Percentiles rank a stretch among this genome's conserved stretches.
Evolutionary conservation across 2,329 filamentous ascomycete species (phyloP).

Genomic region (Aspergillus sp.): DNA sequence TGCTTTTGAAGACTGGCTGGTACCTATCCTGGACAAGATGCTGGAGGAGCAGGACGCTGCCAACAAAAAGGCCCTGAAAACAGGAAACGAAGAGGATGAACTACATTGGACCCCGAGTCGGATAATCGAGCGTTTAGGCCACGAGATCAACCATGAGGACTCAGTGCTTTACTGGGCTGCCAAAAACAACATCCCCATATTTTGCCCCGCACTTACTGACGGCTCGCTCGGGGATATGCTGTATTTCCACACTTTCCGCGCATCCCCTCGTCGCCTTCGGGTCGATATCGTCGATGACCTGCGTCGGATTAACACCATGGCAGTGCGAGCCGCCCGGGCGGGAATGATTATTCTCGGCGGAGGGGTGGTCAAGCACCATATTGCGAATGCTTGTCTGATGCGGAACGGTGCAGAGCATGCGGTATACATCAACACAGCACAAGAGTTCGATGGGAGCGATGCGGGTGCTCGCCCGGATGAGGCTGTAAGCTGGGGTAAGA

Average conservation of each 20-base stretch:
- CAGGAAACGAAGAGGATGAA: slow-evolving; percentile 57
- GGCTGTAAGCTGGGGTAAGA: slow-evolving; percentile 98
- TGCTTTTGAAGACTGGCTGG: slow-evolving; percentile 94
- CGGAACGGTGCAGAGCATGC: slow-evolving; percentile 95
- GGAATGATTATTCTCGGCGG: slow-evolving; percentile 96
- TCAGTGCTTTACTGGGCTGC: slow-evolving; percentile 97
- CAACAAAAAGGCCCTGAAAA: slow-evolving; percentile 53
- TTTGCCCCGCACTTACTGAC: slow-evolving; percentile 94
- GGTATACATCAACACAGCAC: slow-evolving; percentile 95
- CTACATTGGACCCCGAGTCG: slow-evolving; percentile 93
- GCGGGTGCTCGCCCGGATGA: slow-evolving; percentile 93
- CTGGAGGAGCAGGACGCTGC: slow-evolving; percentile 86
- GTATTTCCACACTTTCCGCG: slow-evolving; percentile 95
- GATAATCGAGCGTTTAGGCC: slow-evolving; percentile 83
- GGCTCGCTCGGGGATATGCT: slow-evolving; percentile 96
- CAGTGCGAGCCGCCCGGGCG: slow-evolving; percentile 79
- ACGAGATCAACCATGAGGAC: slow-evolving; percentile 88
- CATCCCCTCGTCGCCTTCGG: slow-evolving; percentile 75
- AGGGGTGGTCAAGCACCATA: slow-evolving; percentile 96
- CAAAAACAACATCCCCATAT: slow-evolving; percentile 94
- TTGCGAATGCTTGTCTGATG: slow-evolving; percentile 97
- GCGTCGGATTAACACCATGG: slow-evolving; percentile 85
- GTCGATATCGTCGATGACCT: slow-evolving; percentile 95
- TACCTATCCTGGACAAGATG: slow-evolving; percentile 94
- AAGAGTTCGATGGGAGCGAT: slow-evolving; percentile 97